A percentile compares a stretch with the other conserved stretches of the same genome.
Evolutionary conservation across 257 asterid genomes (phyloP).

Genomic region (Solanum neorickii): DNA sequence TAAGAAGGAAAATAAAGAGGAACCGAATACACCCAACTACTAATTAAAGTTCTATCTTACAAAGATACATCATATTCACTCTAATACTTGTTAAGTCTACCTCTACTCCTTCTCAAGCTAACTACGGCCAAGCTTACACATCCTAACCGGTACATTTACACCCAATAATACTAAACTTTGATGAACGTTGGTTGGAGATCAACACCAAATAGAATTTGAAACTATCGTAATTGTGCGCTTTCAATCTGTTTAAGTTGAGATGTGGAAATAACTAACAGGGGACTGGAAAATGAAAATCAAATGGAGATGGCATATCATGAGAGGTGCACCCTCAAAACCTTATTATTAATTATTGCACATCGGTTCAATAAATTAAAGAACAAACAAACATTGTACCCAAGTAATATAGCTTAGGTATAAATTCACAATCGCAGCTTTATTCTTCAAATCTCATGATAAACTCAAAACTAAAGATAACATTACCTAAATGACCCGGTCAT

Average conservation of each 20-base stretch:
- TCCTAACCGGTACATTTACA: neutral
- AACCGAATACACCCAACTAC: neutral
- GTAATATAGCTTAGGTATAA: neutral
- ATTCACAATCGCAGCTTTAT: neutral
- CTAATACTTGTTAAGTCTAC: neutral
- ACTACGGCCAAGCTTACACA: neutral
- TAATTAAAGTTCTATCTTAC: neutral
- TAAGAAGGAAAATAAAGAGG: neutral
- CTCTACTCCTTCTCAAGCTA: neutral
- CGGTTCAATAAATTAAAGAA: neutral
- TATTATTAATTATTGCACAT: neutral
- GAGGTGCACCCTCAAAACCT: neutral
- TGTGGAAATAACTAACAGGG: neutral
- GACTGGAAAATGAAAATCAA: neutral
- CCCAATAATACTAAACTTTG: neutral
- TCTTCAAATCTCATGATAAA: neutral
- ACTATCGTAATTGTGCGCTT: neutral
- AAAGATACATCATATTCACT: neutral
- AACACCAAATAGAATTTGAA: neutral
- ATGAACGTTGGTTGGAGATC: neutral
- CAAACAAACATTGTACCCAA: constrained; percentile 1
- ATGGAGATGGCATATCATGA: neutral
- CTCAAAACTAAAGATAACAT: neutral
- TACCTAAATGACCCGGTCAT: neutral
- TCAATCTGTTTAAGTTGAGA: neutral